These are phyloP conservation scores for Clavaria fumosa DNA, from an alignment of 768 basidiomycete species.

Conservation along the genomic window DNA sequence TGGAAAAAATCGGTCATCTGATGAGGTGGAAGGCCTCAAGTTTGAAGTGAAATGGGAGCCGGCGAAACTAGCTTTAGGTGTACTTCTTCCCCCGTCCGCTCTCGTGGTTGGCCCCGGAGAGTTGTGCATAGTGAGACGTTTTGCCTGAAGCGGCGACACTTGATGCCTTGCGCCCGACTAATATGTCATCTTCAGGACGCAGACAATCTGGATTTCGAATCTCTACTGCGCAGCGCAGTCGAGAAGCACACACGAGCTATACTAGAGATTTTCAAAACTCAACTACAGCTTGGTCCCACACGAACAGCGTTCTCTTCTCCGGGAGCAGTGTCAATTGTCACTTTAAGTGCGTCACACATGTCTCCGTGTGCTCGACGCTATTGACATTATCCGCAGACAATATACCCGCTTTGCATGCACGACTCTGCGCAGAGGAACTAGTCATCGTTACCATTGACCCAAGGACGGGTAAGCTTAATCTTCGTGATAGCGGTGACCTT, in stretches of 20 bases:
- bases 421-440: slow-evolving; percentile 62
- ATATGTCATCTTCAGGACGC: slow-evolving; percentile 31
- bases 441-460: slow-evolving; percentile 67
- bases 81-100: slow-evolving; percentile 35
- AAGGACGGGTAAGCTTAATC: slow-evolving; percentile 61
- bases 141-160: neutral
- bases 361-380: slow-evolving; percentile 1
- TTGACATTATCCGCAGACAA: too few relatives aligned
- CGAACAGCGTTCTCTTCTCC: slow-evolving; percentile 45
- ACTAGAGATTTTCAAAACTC: slow-evolving; percentile 37
- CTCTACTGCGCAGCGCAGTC: slow-evolving; percentile 46
- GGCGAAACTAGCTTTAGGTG: slow-evolving; percentile 48
- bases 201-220: slow-evolving; percentile 59
- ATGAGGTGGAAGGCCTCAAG: slow-evolving; percentile 54
- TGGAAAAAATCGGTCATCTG: slow-evolving; percentile 39
- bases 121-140: slow-evolving; percentile 40
- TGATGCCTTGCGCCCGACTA: too few relatives aligned
- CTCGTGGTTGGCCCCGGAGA: slow-evolving; percentile 24
- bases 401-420: slow-evolving; percentile 43
- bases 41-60: slow-evolving; percentile 74
- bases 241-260: slow-evolving; percentile 50
- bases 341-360: slow-evolving; percentile 5
- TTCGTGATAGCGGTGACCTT: slow-evolving; percentile 71
- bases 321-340: slow-evolving; percentile 30
- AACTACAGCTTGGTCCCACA: slow-evolving; percentile 35